Evolutionary conservation across 805 yeast genomes (phyloP), one percentile per base, ranked within the genome.

Genomic region (Saccharomyces eubayanus): DNA sequence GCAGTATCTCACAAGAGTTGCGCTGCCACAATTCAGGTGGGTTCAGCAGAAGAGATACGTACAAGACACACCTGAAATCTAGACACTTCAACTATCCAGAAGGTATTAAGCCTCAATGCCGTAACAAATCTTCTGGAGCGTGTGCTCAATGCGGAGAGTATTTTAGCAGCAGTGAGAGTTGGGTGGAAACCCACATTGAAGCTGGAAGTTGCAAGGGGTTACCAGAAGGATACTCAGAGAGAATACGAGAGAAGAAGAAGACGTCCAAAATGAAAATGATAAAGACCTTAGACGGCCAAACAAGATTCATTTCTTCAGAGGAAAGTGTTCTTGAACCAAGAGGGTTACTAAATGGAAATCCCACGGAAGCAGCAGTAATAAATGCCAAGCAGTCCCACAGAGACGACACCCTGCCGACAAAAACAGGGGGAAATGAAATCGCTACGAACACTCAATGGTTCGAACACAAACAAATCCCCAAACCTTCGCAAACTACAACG

Each of bases 21-120:
- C 62, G 65, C 36, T 69, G 72, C 49, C 72, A 69, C 53, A 60
- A 60, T 20, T 62, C 71, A 2, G 97, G 97, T 52, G 97, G 96
- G 1, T 90, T 90, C 66, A 86, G 95, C 10, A 78, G 97, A 62
- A 80, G 96, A 64, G 97, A 90, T 68, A 91, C 97, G 0, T 90
- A 83, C 73, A 90, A 90, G 74, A 89, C 96, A 0, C 97, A 90
- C 72, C 77, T 90, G 60, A 90, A 89, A 67, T 85, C 96, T 10
- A 79, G 94, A 60, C 97, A 90, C 72, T 86, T 88, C 68, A 79
- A 81, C 52, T 89, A 89, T 63, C 97, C 97, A 2, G 84, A 85
- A 24, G 95, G 96, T 21, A 85, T 92, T 4, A 81, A 82, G 62
- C 81, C 89, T 16, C 80, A 75, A 43, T 84, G 83, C 61, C 78